Conservation (phyloP, 768 basidiomycete genomes). For the Wakefieldia striispora region DNA sequence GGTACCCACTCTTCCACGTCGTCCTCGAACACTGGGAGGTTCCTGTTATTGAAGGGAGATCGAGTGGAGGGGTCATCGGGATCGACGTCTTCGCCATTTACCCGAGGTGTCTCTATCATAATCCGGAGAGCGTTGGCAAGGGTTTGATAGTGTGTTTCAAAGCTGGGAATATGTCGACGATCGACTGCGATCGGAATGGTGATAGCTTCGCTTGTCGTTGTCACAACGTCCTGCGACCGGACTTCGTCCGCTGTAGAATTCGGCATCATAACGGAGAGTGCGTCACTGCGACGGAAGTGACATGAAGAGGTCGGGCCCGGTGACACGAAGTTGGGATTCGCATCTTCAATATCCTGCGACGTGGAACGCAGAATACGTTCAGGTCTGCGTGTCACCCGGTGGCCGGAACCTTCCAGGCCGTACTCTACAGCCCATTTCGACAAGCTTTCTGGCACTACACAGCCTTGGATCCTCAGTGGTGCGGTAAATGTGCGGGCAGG, state of each 20-base stretch:
- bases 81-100: not conserved
- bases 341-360: not conserved
- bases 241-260: slow-evolving; percentile 5
- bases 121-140: slow-evolving; percentile 8
- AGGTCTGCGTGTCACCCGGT: not conserved
- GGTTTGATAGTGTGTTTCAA: slow-evolving; percentile 14
- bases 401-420: not conserved
- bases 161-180: slow-evolving; percentile 1
- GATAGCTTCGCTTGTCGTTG: slow-evolving; percentile 5
- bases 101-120: not conserved
- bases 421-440: slow-evolving; percentile 9
- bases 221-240: not conserved
- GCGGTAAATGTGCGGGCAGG: slow-evolving; percentile 5
- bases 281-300: not conserved
- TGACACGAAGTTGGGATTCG: not conserved
- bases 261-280: slow-evolving; percentile 4
- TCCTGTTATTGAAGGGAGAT: not conserved
- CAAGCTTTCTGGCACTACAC: not conserved
- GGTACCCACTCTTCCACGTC: slow-evolving; percentile 21
- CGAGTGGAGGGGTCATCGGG: slow-evolving; percentile 4
- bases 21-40: slow-evolving; percentile 2
- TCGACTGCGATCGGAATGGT: slow-evolving; percentile 7
- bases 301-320: too few relatives aligned
- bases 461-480: not conserved
- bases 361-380: not conserved